Conservation (phyloP, 1,139 yeast species). For the Diutina neorugosa region DNA sequence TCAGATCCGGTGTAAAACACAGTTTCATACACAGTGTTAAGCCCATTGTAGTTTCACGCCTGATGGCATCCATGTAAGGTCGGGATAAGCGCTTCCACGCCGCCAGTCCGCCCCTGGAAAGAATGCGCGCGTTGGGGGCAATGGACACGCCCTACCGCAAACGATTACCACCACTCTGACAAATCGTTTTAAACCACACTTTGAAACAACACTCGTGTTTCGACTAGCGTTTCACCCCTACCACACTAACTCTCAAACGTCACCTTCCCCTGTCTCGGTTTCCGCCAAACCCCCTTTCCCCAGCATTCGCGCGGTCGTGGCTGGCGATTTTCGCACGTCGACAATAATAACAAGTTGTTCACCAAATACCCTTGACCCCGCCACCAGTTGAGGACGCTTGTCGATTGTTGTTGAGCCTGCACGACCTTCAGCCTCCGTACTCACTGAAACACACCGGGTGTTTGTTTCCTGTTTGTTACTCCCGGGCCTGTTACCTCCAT, state of each 20-base stretch:
- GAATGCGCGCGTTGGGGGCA: background rate
- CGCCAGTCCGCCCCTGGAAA: background rate
- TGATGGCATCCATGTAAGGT: background rate
- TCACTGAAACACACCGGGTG: background rate
- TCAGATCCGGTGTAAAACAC: too few species aligned
- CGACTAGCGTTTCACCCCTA: too few species aligned
- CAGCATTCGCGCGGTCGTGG: slow-evolving; percentile 4
- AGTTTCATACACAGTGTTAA: too few species aligned
- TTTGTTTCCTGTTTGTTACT: background rate
- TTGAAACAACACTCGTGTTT: too few species aligned
- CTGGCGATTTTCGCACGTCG: slow-evolving; percentile 3
- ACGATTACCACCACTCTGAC: too few species aligned
- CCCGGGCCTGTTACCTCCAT: background rate
- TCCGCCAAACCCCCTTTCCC: background rate
- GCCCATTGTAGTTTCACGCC: too few species aligned
- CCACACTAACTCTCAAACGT: too few species aligned
- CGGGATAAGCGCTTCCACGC: background rate
- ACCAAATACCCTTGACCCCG: background rate
- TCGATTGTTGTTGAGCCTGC: background rate
- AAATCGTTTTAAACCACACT: too few species aligned
- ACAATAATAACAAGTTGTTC: slow-evolving; percentile 1
- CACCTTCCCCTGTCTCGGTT: too few species aligned
- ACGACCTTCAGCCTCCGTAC: background rate
- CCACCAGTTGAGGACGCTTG: background rate
- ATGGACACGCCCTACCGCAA: too few species aligned